phyloP scores from a whole-genome alignment of 768 basidiomycete species.

The Daedaleopsis sinensis region DNA sequence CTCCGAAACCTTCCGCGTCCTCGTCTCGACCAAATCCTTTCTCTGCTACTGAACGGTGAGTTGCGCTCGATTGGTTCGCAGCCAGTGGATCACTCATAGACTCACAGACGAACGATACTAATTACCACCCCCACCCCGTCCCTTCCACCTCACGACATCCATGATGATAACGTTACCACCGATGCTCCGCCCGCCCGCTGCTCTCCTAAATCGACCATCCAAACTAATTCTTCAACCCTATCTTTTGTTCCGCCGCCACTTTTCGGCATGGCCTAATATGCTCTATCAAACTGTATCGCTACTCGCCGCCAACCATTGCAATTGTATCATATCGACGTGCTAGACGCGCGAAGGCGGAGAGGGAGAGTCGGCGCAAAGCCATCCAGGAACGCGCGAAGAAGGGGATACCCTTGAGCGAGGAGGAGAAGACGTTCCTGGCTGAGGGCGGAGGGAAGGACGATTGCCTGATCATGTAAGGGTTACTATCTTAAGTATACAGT shows the following conservation, averaged over 20 bases:
- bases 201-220: constrained; percentile 37
- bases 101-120: constrained; percentile 46
- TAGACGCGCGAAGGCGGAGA: constrained; percentile 77
- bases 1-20: constrained; percentile 21
- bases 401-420: constrained; percentile 69
- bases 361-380: constrained; percentile 68
- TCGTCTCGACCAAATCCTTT: constrained; percentile 39
- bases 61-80: constrained; percentile 23
- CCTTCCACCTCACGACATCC: constrained; percentile 17
- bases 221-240: constrained; percentile 30
- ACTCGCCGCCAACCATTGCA: constrained; percentile 9
- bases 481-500: not conserved
- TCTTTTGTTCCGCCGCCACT: constrained; percentile 71
- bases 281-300: constrained; percentile 30
- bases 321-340: constrained; percentile 4
- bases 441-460: constrained; percentile 40
- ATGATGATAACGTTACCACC: constrained; percentile 18
- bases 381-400: constrained; percentile 76
- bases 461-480: constrained; percentile 46
- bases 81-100: constrained; percentile 59
- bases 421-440: constrained; percentile 64
- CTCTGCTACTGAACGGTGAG: constrained; percentile 68
- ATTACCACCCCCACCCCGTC: constrained; percentile 27
- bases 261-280: constrained; percentile 63
- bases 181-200: constrained; percentile 24